Evolutionary conservation across 1,139 yeast genomes (phyloP), one percentile per base, ranked within the genome.

Genomic region (Pneumocystis sp.): DNA sequence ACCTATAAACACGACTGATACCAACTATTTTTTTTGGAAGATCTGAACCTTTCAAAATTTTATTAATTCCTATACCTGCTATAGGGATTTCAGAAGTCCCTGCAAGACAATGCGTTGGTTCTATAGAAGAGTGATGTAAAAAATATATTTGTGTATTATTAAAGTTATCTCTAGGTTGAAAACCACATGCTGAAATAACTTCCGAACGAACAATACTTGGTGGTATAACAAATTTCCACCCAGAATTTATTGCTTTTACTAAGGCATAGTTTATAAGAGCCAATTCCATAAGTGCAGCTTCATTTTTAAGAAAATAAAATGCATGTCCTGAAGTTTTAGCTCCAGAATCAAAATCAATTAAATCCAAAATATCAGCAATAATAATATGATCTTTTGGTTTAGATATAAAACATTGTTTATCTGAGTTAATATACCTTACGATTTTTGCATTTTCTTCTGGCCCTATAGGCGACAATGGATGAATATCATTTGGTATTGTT

Each of bases 41-140:
- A 0, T 76, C 75, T 3, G 72, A 71, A 17, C 77, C 72, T 29
- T 73, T 69, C 61, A 83, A 73, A 0, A 75, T 73, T 62, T 74
- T 75, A 68, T 83, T 79, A 25, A 63, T 64, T 60, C 75, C 74
- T 68, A 86, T 77, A 0, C 91, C 97, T 0, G 97, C 98, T 45
- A 95, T 75, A 0, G 98, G 89, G 60, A 95, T 91, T 73, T 95
- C 99, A 0, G 98, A 96, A 0, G 99, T 95, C 1, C 97, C 98
- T 0, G 93, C 86, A 57, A 95, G 77, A 60, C 96, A 86, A 60
- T 82, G 83, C 19, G 74, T 72, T 17, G 74, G 77, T 63, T 78
- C 78, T 1, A 78, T 76, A 15, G 50, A 21, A 19, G 89, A 73
- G 63, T 81, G 81, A 8, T 50, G 34, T 50, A 50, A 50, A 50